Evolutionary conservation across 2,329 filamentous ascomycete genomes (phyloP).

Genomic region (Herpotrichia juniperi): DNA sequence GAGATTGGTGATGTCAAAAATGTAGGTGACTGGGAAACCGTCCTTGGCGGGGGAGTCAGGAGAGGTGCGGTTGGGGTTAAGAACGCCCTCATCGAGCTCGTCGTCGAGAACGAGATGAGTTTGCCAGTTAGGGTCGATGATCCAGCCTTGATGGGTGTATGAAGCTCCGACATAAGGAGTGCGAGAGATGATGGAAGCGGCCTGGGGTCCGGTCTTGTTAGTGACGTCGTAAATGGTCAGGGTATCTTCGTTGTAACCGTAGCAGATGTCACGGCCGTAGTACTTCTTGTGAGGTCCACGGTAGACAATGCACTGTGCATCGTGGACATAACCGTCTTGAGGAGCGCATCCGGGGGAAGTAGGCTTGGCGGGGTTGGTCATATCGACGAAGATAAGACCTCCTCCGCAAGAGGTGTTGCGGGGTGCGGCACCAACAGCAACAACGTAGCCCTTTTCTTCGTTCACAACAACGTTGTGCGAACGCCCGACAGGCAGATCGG

Average conservation of each 20-base stretch:
- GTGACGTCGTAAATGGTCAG: constrained; percentile 57
- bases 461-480: constrained; percentile 46
- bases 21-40: constrained; percentile 45
- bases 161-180: constrained; percentile 57
- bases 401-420: constrained; percentile 51
- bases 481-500: constrained; percentile 28
- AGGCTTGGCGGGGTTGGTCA: constrained; percentile 55
- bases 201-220: constrained; percentile 44
- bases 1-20: constrained; percentile 45
- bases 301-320: constrained; percentile 65
- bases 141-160: constrained; percentile 65
- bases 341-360: constrained; percentile 59
- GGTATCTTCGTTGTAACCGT: constrained; percentile 62
- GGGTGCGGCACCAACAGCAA: constrained; percentile 39
- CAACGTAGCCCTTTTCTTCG: constrained; percentile 40
- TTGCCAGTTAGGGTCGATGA: constrained; percentile 49
- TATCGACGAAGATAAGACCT: constrained; percentile 64
- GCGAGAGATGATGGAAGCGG: constrained; percentile 52
- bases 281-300: constrained; percentile 59
- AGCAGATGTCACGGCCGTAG: constrained; percentile 61
- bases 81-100: constrained; percentile 46
- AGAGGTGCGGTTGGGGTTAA: constrained; percentile 31
- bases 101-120: constrained; percentile 46
- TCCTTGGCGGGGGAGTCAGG: constrained; percentile 36
- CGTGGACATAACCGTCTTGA: constrained; percentile 66